phyloP scores from a whole-genome alignment of 208 protist genomes.

The Trichomonas tenax region DNA sequence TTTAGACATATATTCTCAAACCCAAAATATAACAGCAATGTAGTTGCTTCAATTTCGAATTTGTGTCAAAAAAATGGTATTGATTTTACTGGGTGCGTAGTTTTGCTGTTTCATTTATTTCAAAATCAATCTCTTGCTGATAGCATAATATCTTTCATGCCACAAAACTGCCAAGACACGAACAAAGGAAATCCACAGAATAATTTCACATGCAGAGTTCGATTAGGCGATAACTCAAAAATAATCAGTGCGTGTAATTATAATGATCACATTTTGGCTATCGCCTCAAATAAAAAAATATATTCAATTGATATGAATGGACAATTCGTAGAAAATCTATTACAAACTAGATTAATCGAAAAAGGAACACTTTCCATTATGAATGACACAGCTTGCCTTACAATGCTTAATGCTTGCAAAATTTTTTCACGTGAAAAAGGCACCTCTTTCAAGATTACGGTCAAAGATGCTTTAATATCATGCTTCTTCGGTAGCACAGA shows the following conservation, averaged over 20 bases:
- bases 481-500: neutral
- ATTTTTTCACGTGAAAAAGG: neutral
- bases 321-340: neutral
- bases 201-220: neutral
- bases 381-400: neutral
- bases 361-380: neutral
- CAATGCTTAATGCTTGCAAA: neutral
- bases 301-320: neutral
- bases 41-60: neutral
- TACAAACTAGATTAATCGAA: neutral
- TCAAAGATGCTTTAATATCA: neutral
- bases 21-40: neutral
- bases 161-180: neutral
- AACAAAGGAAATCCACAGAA: neutral
- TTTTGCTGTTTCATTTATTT: neutral
- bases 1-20: neutral
- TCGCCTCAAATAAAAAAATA: neutral
- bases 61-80: neutral
- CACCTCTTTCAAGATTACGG: too few relatives aligned
- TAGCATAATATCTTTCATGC: neutral
- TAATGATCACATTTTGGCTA: neutral
- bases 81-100: neutral
- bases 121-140: neutral
- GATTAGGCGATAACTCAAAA: neutral
- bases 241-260: neutral